phyloP scores from a whole-genome alignment of 140 eudicot genomes.

The Ambrosia hybrid region DNA sequence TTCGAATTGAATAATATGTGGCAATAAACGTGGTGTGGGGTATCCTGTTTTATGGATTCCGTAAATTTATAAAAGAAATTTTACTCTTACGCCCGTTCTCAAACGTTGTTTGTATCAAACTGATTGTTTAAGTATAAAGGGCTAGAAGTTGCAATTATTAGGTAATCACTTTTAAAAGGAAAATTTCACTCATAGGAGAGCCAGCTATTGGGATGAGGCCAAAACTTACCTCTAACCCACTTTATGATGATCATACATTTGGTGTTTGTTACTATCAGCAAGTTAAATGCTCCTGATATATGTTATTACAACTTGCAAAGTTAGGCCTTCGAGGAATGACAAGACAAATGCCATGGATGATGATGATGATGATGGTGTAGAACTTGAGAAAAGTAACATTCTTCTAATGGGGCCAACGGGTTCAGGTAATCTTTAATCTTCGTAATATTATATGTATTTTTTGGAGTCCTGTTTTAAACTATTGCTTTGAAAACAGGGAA shows the following conservation, averaged over 20 bases:
- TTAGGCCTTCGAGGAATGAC: slow-evolving; percentile 63
- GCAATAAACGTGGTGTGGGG: too few relatives aligned
- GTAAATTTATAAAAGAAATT: background rate
- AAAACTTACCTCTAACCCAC: background rate
- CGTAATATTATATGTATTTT: too few relatives aligned
- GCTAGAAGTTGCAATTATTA: background rate
- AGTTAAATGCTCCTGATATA: slow-evolving; percentile 16
- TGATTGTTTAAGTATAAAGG: background rate
- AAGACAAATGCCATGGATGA: slow-evolving; percentile 51
- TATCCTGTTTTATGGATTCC: too few relatives aligned
- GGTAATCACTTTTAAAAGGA: background rate
- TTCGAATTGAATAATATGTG: background rate
- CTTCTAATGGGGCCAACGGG: slow-evolving; percentile 99
- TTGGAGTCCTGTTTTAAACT: slow-evolving; percentile 24
- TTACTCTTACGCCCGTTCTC: background rate
- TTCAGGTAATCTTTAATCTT: slow-evolving; percentile 57
- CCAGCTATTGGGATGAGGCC: too few relatives aligned
- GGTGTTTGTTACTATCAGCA: background rate
- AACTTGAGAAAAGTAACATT: slow-evolving; percentile 96
- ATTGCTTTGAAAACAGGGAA: slow-evolving; percentile 75
- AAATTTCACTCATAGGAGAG: too few relatives aligned
- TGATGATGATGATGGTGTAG: slow-evolving; percentile 72
- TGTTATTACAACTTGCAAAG: slow-evolving; percentile 53
- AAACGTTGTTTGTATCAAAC: background rate
- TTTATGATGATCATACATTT: background rate